phyloP scores from a whole-genome alignment of 164 flowering plant species.

The Macadamia tetraphylla region DNA sequence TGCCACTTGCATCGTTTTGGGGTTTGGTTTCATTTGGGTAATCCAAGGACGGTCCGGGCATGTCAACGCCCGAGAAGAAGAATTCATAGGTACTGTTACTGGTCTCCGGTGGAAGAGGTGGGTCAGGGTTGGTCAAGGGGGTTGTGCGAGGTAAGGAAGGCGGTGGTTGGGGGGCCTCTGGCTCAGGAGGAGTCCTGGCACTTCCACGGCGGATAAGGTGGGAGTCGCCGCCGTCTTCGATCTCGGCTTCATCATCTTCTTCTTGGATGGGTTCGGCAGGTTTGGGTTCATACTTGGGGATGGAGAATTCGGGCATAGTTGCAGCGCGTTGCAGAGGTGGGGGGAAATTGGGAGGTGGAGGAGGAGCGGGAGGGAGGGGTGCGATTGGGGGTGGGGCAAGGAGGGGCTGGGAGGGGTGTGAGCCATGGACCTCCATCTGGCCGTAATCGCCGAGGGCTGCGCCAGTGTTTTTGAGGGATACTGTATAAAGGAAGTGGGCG shows the following conservation, averaged over 20 bases:
- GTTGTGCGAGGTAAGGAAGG: conserved; percentile 8
- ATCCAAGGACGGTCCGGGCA: conserved; percentile 27
- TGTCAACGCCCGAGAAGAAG: conserved; percentile 37
- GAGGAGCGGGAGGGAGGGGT: conserved; percentile 53
- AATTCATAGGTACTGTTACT: conserved; percentile 66
- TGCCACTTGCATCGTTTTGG: conserved; percentile 19
- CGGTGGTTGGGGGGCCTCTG: conserved; percentile 13
- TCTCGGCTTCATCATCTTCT: conserved; percentile 47
- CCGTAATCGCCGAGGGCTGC: conserved; percentile 81
- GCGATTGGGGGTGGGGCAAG: conserved; percentile 21
- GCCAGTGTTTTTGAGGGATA: conserved; percentile 71
- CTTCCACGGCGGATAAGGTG: conserved; percentile 12
- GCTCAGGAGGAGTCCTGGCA: conserved; percentile 17
- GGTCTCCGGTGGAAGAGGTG: conserved; percentile 41
- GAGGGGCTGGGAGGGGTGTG: conserved; percentile 5
- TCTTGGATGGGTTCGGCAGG: conserved; percentile 33
- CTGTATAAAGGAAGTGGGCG: conserved; percentile 62
- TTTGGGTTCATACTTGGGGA: conserved; percentile 21
- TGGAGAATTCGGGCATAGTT: conserved; percentile 54
- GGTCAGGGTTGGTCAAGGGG: conserved; percentile 16
- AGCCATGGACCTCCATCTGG: conserved; percentile 50
- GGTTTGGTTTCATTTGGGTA: conserved; percentile 24
- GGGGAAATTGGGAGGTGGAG: conserved; percentile 40
- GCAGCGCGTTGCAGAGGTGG: conserved; percentile 45
- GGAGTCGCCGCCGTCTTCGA: conserved; percentile 12